A percentile compares a stretch with the other conserved stretches of the same genome.
phyloP scores from a whole-genome alignment of 2,329 filamentous ascomycete genomes.

The Verticillium albo-atrum region DNA sequence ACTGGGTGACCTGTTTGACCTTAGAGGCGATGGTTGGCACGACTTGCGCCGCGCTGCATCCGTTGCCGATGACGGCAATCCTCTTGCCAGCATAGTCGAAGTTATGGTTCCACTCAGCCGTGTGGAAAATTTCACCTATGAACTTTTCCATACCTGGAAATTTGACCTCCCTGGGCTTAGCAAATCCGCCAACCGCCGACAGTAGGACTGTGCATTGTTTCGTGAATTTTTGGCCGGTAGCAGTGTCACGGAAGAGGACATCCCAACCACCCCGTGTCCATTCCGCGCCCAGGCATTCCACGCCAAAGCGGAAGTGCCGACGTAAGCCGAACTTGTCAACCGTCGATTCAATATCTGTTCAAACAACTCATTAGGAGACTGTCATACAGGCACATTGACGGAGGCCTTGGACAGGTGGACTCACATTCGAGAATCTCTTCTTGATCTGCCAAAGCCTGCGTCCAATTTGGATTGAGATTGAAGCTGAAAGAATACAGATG shows the following conservation, averaged over 20 bases:
- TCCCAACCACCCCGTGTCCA: conserved; percentile 16
- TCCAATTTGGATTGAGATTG: conserved; percentile 33
- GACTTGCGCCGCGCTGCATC: conserved; percentile 29
- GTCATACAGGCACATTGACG: neutral
- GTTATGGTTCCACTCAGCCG: conserved; percentile 25
- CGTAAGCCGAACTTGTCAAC: conserved; percentile 17
- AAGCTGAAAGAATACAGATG: conserved; percentile 39
- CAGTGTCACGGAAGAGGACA: conserved; percentile 13
- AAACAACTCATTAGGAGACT: neutral
- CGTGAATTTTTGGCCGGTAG: conserved; percentile 12
- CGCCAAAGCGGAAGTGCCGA: conserved; percentile 13
- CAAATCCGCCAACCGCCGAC: conserved; percentile 21
- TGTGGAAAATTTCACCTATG: conserved; percentile 28
- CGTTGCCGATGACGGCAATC: conserved; percentile 31
- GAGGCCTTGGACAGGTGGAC: conserved; percentile 1
- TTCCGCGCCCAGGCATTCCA: conserved; percentile 16
- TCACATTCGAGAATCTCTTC: conserved; percentile 27
- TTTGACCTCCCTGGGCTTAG: conserved; percentile 18
- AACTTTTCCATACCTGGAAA: conserved; percentile 23
- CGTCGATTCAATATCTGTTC: conserved; percentile 9
- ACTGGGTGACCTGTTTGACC: conserved; percentile 18
- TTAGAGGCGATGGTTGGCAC: conserved; percentile 24
- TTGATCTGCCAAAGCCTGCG: conserved; percentile 25
- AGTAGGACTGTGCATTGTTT: conserved; percentile 15
- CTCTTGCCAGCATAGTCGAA: conserved; percentile 21